Evolutionary conservation across 352 stramenopile genomes (phyloP).

Genomic region (Phytopythium delawarense): DNA sequence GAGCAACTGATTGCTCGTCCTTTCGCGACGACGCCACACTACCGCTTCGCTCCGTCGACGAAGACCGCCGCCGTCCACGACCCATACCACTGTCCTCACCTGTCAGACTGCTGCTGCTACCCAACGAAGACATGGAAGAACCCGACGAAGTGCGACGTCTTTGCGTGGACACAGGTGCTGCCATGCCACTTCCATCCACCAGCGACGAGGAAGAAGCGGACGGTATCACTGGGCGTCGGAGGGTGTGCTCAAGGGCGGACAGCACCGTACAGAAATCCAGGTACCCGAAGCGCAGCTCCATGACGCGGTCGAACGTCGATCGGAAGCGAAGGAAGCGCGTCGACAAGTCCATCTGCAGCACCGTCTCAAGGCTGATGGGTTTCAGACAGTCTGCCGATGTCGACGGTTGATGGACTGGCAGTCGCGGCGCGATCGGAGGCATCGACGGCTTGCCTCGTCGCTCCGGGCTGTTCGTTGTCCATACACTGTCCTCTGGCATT

Average conservation of each 20-base stretch:
- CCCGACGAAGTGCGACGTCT: constrained; percentile 41
- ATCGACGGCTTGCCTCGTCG: background rate
- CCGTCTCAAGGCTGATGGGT: constrained; percentile 61
- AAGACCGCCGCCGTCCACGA: constrained; percentile 15
- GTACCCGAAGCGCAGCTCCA: constrained; percentile 82
- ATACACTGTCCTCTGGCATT: constrained; percentile 72
- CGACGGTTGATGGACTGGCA: constrained; percentile 18
- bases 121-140: constrained; percentile 49
- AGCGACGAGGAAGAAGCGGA: background rate
- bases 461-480: constrained; percentile 30
- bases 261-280: constrained; percentile 74
- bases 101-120: constrained; percentile 13
- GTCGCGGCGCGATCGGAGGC: background rate
- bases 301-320: constrained; percentile 68
- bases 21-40: constrained; percentile 11
- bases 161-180: constrained; percentile 8
- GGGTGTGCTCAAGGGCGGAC: constrained; percentile 53
- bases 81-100: constrained; percentile 23
- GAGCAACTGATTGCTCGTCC: background rate
- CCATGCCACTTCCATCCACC: background rate
- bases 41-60: constrained; percentile 15
- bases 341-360: constrained; percentile 64
- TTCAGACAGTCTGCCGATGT: constrained; percentile 73
- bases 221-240: constrained; percentile 23
- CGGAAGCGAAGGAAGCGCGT: constrained; percentile 60